phyloP scores from a whole-genome alignment of 768 basidiomycete genomes.

The Psilocybe cyanescens region DNA sequence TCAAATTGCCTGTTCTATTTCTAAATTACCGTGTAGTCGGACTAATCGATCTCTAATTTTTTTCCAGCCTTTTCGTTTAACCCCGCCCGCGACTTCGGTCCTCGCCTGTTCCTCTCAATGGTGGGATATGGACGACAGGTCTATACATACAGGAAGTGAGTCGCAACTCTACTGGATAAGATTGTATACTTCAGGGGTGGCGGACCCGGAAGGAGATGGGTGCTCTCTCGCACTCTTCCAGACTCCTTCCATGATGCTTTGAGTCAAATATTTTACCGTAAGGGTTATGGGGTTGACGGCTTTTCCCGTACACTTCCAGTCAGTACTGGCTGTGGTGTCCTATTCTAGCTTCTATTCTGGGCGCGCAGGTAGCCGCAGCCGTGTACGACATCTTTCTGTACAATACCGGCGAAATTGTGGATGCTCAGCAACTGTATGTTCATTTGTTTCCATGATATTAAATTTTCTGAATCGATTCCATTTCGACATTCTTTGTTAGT shows the following conservation, averaged over 20 bases:
- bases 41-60: background rate
- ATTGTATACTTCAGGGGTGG: background rate
- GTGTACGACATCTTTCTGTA: slow-evolving; percentile 62
- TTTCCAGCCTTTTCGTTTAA: slow-evolving; percentile 60
- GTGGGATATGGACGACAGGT: slow-evolving; percentile 65
- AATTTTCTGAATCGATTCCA: no score
- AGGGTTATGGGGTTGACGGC: background rate
- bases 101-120: slow-evolving; percentile 69
- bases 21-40: slow-evolving; percentile 4
- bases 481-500: background rate
- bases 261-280: no score
- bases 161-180: slow-evolving; percentile 3
- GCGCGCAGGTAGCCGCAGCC: slow-evolving; percentile 47
- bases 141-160: slow-evolving; percentile 47
- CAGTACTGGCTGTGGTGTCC: slow-evolving; percentile 82
- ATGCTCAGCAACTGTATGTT: background rate
- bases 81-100: slow-evolving; percentile 75
- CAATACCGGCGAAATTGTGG: slow-evolving; percentile 22
- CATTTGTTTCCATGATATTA: no score
- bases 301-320: slow-evolving; percentile 23
- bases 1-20: background rate
- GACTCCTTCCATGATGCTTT: no score
- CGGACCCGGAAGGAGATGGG: background rate
- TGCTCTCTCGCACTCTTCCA: background rate
- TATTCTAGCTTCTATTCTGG: slow-evolving; percentile 59